Conservation (phyloP, 2,329 filamentous ascomycete genomes). For the Trichoderma koningiopsis region DNA sequence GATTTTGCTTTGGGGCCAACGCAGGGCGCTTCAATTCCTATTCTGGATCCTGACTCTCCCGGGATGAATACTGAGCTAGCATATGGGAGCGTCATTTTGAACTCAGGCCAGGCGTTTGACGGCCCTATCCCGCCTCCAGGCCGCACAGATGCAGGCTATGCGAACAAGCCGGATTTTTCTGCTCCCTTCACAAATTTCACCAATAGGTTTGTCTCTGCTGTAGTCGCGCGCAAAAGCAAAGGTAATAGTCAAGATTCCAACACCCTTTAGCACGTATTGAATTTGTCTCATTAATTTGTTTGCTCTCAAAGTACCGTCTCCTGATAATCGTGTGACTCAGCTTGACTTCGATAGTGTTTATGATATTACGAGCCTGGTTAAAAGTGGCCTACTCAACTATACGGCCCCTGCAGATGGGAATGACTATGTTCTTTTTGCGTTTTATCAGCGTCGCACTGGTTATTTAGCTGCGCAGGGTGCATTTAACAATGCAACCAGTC, state of each 20-base stretch:
- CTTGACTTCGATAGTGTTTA: constrained; percentile 3
- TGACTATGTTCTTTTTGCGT: not conserved
- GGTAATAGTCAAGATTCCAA: not conserved
- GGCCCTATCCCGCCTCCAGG: not conserved
- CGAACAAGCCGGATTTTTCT: constrained; percentile 14
- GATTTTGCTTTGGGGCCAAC: constrained; percentile 15
- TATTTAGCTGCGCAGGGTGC: constrained; percentile 14
- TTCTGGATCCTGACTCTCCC: constrained; percentile 2
- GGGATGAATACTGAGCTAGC: constrained; percentile 12
- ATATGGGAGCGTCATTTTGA: not conserved
- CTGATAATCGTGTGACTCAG: not conserved
- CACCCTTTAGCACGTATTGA: not conserved
- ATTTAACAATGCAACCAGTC: not conserved
- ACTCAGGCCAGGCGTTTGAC: not conserved
- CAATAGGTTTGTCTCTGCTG: constrained; percentile 9
- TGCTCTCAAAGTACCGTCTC: not conserved
- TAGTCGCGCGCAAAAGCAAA: constrained; percentile 15
- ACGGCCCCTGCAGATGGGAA: not conserved
- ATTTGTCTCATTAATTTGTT: not conserved
- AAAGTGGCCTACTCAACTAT: not conserved
- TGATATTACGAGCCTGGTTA: not conserved
- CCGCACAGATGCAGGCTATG: constrained; percentile 14
- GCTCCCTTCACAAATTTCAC: constrained; percentile 6
- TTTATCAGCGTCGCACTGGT: constrained; percentile 13
- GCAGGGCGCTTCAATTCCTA: constrained; percentile 13